Conservation (phyloP, 306 rosid genomes). For the Medicago truncatula region MtrunA17r5.0-ANR NC_053045.1:33900001-33900500, state of each 20-base stretch:
- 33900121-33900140: too few species aligned
- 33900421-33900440: constrained; percentile 16
- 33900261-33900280: constrained; percentile 92
- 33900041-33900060: too few species aligned
- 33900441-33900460: constrained; percentile 16
- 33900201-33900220: constrained; percentile 3
- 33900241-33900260: constrained; percentile 71
- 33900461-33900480: constrained; percentile 9
- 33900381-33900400: constrained; percentile 37
- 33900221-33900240: constrained; percentile 39
- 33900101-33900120: too few species aligned
- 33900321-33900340: constrained; percentile 98
- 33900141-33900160: too few species aligned
- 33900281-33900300: constrained; percentile 99
- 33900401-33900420: constrained; percentile 9
- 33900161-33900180: too few species aligned
- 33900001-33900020: not conserved
- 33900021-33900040: too few species aligned
- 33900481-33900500: not conserved
- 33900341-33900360: constrained; percentile 95
- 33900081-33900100: too few species aligned
- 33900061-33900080: too few species aligned
- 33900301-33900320: constrained; percentile 91
- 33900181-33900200: constrained; percentile 18
- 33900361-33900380: constrained; percentile 91